A percentile compares a stretch with the other conserved stretches of the same genome.
Conservation (phyloP, 148 eudicot genomes). For the Cornus kousa region DNA sequence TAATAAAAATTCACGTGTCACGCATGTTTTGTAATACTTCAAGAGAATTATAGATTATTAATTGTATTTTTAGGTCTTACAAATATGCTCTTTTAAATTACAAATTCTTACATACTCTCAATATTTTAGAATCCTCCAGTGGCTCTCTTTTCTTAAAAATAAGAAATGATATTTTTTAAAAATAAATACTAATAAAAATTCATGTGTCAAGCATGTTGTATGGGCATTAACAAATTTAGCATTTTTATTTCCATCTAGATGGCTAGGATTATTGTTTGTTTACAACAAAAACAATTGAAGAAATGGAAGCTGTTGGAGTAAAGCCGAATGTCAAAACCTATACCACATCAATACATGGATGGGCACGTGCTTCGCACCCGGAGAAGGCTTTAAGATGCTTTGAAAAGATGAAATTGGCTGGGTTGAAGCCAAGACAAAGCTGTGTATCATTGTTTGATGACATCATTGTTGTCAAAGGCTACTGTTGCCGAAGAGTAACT, state of each 20-base stretch:
- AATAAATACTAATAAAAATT: no score
- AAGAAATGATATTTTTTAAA: no score
- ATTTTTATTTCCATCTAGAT: not conserved
- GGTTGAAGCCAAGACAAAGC: conserved; percentile 83
- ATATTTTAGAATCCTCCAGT: no score
- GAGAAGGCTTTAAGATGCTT: conserved; percentile 87
- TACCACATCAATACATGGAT: conserved; percentile 86
- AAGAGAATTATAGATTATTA: no score
- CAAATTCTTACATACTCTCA: no score
- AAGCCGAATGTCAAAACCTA: conserved; percentile 84
- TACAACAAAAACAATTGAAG: conserved; percentile 52
- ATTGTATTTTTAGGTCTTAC: no score
- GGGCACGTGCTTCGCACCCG: conserved; percentile 92
- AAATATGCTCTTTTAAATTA: no score
- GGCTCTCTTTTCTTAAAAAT: no score
- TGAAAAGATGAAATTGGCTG: conserved; percentile 68
- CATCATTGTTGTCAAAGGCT: conserved; percentile 83
- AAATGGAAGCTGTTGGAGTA: conserved; percentile 80
- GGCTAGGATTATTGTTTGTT: conserved; percentile 4
- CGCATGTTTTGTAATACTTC: no score
- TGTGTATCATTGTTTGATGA: conserved; percentile 90
- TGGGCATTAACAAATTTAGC: not conserved
- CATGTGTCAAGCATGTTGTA: no score
- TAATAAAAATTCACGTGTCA: no score
- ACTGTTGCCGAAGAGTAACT: conserved; percentile 84